Percentiles rank a stretch among this genome's conserved stretches.
These are phyloP conservation scores for Penicillium griseofulvum DNA, from an alignment of 2,329 filamentous ascomycete species.

Conservation along the genomic window DNA sequence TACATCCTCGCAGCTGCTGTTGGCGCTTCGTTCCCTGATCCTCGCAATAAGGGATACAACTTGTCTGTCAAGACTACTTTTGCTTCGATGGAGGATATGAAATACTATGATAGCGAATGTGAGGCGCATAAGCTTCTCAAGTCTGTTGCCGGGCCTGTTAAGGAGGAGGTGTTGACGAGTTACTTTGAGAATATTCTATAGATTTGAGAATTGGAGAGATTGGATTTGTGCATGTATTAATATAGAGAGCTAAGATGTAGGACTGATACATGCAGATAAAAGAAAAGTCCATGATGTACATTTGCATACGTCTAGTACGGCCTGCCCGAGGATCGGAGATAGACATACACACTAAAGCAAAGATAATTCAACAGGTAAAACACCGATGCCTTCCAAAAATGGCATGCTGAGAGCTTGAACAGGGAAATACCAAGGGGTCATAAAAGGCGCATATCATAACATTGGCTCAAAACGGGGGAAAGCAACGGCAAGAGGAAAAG, in stretches of 20 bases:
- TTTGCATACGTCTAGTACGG: constrained; percentile 23
- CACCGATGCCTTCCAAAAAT: constrained; percentile 14
- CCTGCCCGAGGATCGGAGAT: constrained; percentile 4
- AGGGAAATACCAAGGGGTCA: constrained; percentile 8
- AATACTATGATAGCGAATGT: constrained; percentile 64
- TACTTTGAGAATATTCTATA: constrained; percentile 39
- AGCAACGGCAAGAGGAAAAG: constrained; percentile 1
- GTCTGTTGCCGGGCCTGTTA: constrained; percentile 30
- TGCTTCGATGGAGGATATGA: constrained; percentile 63
- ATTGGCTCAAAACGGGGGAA: constrained; percentile 5
- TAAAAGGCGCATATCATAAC: constrained; percentile 9
- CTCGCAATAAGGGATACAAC: constrained; percentile 64
- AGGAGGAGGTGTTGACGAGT: constrained; percentile 39
- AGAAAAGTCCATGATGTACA: constrained; percentile 25
- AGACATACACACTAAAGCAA: constrained; percentile 7
- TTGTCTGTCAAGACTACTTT: constrained; percentile 64
- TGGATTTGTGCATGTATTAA: background rate
- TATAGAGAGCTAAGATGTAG: background rate
- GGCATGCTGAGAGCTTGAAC: constrained; percentile 16
- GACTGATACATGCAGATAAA: background rate
- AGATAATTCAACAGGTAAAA: constrained; percentile 9
- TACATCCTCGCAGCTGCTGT: constrained; percentile 64
- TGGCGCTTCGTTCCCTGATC: constrained; percentile 55
- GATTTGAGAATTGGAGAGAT: background rate
- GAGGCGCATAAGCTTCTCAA: constrained; percentile 54